Base-by-base conservation (phyloP, 2,329 filamentous ascomycete species). In the Colletotrichum brevisporum region DNA sequence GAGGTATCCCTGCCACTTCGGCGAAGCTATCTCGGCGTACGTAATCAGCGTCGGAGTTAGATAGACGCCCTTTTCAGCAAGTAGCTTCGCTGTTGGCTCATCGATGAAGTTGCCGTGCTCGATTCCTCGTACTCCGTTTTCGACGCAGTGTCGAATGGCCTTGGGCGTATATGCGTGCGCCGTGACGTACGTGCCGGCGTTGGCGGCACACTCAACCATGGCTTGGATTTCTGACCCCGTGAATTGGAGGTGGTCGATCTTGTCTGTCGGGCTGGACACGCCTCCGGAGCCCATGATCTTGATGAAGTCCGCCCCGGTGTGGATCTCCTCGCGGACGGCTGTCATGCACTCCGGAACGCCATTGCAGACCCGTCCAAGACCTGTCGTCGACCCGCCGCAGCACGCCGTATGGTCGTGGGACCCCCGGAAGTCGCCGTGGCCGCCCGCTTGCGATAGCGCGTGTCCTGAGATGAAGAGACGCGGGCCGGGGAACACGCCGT, bases 231-330 rank as follows among this genome's bases (percentile, higher is more conserved):
- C 88, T 21, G 83, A 84, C 0, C 81, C 77, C 0, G 86, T 86
- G 76, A 90, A 90, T 74, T 90, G 88, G 5, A 86, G 77, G 72
- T 85, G 82, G 8, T 84, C 82, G 15, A 90, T 77, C 54, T 78
- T 79, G 72, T 90, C 88, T 0, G 86, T 88, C 0, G 86, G 86
- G 15, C 82, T 85, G 0, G 85, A 82, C 1, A 90, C 87, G 15
- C 89, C 88, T 1, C 89, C 88, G 6, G 83, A 83, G 1, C 81
- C 81, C 87, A 90, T 90, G 71, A 91, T 87, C 76, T 90, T 90
- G 76, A 91, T 83, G 71, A 90, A 90, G 73, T 90, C 86, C 1
- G 86, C 85, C 2, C 88, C 88, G 13, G 78, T 80, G 10, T 88
- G 81, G 1, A 91, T 75, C 74, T 90, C 84, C 60, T 89, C 86